A percentile compares a stretch with the other conserved stretches of the same genome.
Conservation (phyloP, 1,139 yeast species). For the Meyerozyma athensensis region DNA sequence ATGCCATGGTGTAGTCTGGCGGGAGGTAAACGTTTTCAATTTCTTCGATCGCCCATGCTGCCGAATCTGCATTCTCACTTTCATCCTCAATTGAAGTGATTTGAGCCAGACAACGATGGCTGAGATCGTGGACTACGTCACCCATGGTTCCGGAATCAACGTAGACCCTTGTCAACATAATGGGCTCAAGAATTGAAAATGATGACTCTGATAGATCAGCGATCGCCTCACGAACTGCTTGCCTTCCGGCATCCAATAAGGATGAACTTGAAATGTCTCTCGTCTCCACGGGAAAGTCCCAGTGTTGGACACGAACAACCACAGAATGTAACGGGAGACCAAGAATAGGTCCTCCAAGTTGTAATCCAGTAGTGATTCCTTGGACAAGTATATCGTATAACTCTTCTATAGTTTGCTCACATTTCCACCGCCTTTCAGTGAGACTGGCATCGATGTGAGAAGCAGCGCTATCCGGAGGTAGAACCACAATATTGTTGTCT, state of each 20-base stretch:
- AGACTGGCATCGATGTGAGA: slow-evolving; percentile 21
- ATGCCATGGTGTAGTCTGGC: slow-evolving; percentile 44
- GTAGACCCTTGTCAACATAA: slow-evolving; percentile 72
- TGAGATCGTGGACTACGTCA: slow-evolving; percentile 70
- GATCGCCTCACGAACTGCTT: slow-evolving; percentile 23
- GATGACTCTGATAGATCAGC: not conserved
- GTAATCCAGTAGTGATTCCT: slow-evolving; percentile 68
- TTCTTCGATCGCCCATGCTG: slow-evolving; percentile 45
- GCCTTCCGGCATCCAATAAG: slow-evolving; percentile 29
- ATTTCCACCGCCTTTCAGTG: slow-evolving; percentile 47
- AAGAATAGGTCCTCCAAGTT: slow-evolving; percentile 68
- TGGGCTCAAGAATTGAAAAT: slow-evolving; percentile 72
- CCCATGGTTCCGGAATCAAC: slow-evolving; percentile 76
- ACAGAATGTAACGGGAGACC: slow-evolving; percentile 65
- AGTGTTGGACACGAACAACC: slow-evolving; percentile 44
- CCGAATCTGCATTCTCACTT: slow-evolving; percentile 34
- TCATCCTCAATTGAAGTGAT: slow-evolving; percentile 64
- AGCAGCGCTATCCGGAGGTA: slow-evolving; percentile 28
- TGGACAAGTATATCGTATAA: slow-evolving; percentile 51
- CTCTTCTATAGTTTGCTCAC: slow-evolving; percentile 42
- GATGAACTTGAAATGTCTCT: slow-evolving; percentile 25
- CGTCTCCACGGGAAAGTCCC: slow-evolving; percentile 55
- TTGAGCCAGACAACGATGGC: slow-evolving; percentile 65
- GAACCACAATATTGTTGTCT: slow-evolving; percentile 34
- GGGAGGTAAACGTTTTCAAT: slow-evolving; percentile 55